Percentiles rank a stretch among this genome's conserved stretches.
phyloP scores from a whole-genome alignment of 179 eudicot species.

The Pouteria campechiana region DNA sequence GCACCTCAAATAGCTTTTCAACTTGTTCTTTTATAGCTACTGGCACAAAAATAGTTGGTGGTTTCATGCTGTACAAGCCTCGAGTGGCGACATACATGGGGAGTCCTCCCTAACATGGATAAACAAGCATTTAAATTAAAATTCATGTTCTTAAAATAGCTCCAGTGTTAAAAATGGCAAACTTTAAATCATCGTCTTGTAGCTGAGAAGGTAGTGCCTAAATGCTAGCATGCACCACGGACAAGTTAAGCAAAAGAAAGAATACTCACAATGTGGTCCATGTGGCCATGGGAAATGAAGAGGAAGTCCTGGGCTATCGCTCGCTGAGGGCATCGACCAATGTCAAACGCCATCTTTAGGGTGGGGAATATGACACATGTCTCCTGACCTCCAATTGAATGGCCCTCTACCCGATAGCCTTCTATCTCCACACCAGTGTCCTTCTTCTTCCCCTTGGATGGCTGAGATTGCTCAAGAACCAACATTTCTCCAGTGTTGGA shows the following conservation, averaged over 20 bases:
- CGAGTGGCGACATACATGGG: slow-evolving; percentile 99
- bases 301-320: slow-evolving; percentile 73
- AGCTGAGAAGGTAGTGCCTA: too few relatives aligned
- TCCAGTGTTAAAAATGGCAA: too few relatives aligned
- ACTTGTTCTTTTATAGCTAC: slow-evolving; percentile 51
- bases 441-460: slow-evolving; percentile 13
- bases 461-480: too few relatives aligned
- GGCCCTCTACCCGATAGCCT: slow-evolving; percentile 66
- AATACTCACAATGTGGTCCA: slow-evolving; percentile 91
- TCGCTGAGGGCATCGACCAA: slow-evolving; percentile 85
- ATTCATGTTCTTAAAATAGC: too few relatives aligned
- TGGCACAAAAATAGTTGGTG: slow-evolving; percentile 89
- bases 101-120: slow-evolving; percentile 85
- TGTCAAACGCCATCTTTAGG: slow-evolving; percentile 74
- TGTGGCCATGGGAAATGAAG: slow-evolving; percentile 92
- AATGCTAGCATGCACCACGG: too few relatives aligned
- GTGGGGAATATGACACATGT: slow-evolving; percentile 69
- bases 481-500: too few relatives aligned
- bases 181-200: too few relatives aligned
- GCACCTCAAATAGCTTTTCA: slow-evolving; percentile 77
- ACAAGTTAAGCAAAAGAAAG: too few relatives aligned
- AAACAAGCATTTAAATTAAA: too few relatives aligned
- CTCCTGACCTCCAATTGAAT: slow-evolving; percentile 92
- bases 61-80: slow-evolving; percentile 67
- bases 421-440: slow-evolving; percentile 33